Conservation (phyloP, 2,329 filamentous ascomycete species). For the Calonectria pauciramosa region DNA sequence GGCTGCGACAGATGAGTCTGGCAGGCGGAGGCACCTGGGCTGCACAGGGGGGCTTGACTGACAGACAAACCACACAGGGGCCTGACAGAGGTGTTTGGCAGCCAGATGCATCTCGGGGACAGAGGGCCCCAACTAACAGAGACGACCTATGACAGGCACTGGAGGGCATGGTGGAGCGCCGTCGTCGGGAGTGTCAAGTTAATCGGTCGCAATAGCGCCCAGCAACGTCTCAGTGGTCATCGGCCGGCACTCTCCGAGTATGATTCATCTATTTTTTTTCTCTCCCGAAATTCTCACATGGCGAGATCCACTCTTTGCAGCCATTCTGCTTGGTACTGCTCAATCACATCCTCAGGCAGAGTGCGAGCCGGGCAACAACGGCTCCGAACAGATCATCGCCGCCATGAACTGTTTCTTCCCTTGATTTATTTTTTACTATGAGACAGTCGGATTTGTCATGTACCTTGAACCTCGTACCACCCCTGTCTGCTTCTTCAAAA, state of each 20-base stretch:
- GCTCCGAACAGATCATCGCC: background rate
- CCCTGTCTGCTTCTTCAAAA: background rate
- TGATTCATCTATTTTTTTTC: background rate
- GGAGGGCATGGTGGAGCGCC: no score
- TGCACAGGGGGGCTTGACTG: no score
- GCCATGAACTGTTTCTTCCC: background rate
- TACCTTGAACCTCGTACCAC: background rate
- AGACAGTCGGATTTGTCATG: background rate
- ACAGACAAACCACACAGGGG: no score
- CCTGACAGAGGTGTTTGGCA: no score
- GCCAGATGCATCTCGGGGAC: no score
- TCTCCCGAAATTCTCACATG: background rate
- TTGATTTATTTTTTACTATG: background rate
- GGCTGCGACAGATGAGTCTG: no score
- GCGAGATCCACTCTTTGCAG: background rate
- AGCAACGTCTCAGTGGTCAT: background rate
- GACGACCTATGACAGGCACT: no score
- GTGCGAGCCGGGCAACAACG: background rate
- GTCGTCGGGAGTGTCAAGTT: background rate
- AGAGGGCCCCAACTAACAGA: no score
- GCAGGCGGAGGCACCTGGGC: no score
- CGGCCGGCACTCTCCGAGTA: background rate
- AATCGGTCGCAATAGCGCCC: background rate
- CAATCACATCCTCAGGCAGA: background rate
- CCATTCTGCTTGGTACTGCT: background rate